A percentile compares a stretch with the other conserved stretches of the same genome.
Conservation (phyloP, 2,329 filamentous ascomycete genomes). For the Botrytis elliptica region DNA sequence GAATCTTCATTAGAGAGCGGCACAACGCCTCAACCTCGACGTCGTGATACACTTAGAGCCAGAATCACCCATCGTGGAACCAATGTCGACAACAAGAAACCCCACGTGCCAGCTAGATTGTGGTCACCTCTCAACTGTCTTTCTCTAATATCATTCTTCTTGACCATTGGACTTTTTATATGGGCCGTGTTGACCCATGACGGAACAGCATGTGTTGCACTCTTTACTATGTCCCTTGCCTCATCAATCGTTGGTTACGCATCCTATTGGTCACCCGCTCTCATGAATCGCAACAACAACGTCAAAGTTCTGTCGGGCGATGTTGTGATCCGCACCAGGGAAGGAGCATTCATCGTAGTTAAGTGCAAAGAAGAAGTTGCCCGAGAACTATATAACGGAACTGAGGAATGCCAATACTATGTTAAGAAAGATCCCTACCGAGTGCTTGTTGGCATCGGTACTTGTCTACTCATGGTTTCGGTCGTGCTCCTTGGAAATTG, state of each 20-base stretch:
- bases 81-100: conserved; percentile 42
- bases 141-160: conserved; percentile 49
- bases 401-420: conserved; percentile 58
- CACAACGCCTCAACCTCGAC: conserved; percentile 4
- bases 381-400: conserved; percentile 61
- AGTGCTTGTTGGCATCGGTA: conserved; percentile 55
- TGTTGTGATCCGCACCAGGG: conserved; percentile 60
- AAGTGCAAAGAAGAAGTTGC: conserved; percentile 59
- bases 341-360: conserved; percentile 59
- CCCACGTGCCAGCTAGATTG: conserved; percentile 49
- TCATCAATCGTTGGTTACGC: conserved; percentile 56
- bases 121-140: conserved; percentile 56
- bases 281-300: conserved; percentile 51
- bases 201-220: conserved; percentile 52
- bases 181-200: conserved; percentile 47
- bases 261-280: conserved; percentile 55
- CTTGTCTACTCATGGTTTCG: conserved; percentile 59
- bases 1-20: conserved; percentile 21
- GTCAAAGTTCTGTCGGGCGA: conserved; percentile 52
- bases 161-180: conserved; percentile 50
- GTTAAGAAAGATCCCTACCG: conserved; percentile 49
- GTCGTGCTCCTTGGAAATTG: conserved; percentile 63
- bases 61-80: conserved; percentile 27
- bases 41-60: conserved; percentile 25
- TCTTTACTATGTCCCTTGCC: conserved; percentile 52